Conservation (phyloP, 2,329 filamentous ascomycete genomes). For the Dothideomycetes sp. region DNA sequence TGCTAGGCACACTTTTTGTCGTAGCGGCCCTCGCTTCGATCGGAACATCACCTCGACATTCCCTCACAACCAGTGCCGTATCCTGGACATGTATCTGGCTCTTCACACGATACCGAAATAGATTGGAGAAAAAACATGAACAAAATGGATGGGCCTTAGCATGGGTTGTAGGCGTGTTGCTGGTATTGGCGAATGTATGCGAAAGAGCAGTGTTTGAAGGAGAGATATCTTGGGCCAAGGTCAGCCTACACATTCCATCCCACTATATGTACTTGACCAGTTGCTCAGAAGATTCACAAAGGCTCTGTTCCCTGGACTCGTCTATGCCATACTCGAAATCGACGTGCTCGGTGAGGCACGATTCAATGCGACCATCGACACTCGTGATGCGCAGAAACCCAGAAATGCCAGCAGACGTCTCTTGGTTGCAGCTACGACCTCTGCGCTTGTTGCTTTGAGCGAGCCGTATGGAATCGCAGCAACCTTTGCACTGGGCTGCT, state of each 20-base stretch:
- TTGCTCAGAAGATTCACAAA: slow-evolving; percentile 21
- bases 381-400: slow-evolving; percentile 19
- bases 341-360: slow-evolving; percentile 16
- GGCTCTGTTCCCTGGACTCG: slow-evolving; percentile 22
- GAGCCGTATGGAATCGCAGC: slow-evolving; percentile 26
- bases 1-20: slow-evolving; percentile 22
- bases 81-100: slow-evolving; percentile 36
- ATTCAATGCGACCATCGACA: slow-evolving; percentile 20
- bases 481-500: slow-evolving; percentile 32
- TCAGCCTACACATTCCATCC: slow-evolving; percentile 18
- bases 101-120: slow-evolving; percentile 22
- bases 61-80: slow-evolving; percentile 34
- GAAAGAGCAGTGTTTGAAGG: slow-evolving; percentile 36
- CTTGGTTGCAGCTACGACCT: slow-evolving; percentile 27
- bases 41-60: slow-evolving; percentile 30
- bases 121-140: slow-evolving; percentile 9
- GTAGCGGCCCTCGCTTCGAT: slow-evolving; percentile 27
- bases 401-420: slow-evolving; percentile 22
- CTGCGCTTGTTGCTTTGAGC: slow-evolving; percentile 29
- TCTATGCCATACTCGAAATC: slow-evolving; percentile 17
- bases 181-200: slow-evolving; percentile 35
- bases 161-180: slow-evolving; percentile 34
- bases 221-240: slow-evolving; percentile 39
- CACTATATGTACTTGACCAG: slow-evolving; percentile 12
- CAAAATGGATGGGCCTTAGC: slow-evolving; percentile 22